Base-by-base conservation (phyloP, 2,329 filamentous ascomycete genomes). In the Thelonectria blattea region DNA sequence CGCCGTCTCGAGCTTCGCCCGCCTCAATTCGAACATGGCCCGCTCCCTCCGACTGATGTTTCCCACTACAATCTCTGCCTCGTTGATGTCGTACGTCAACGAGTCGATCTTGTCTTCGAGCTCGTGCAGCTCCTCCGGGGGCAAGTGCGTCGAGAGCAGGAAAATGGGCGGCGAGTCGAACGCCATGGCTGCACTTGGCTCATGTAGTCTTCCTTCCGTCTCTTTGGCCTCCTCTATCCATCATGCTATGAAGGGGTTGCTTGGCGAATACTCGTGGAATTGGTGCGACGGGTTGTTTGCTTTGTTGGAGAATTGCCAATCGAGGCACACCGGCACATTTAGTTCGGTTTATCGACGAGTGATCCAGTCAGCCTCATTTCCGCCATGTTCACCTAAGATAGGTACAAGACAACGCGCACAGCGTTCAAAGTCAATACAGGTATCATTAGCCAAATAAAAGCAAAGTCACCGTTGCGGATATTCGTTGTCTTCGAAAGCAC, bases 21-120 rank as follows among this genome's bases (percentile, higher is more conserved):
- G 83, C 54, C 91, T 83, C 62, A 98, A 79, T 75, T 98, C 94
- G 68, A 96, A 88, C 48, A 85, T 81, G 1, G 92, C 92, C 17
- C 94, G 84, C 68, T 87, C 84, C 65, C 85, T 88, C 56, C 86
- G 88, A 1, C 82, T 81, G 34, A 96, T 83, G 65, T 88, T 91
- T 2, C 91, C 92, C 30, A 98, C 73, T 2, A 97, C 81, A 3
- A 97, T 75, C 5, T 85, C 81, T 1, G 92, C 92, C 74, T 94
- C 90, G 14, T 81, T 80, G 53, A 90, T 80, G 73, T 94, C 85
- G 60, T 89, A 88, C 0, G 91, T 93, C 54, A 95, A 73, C 0
- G 81, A 83, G 4, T 83, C 79, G 10, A 96, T 84, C 20, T 82
- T 82, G 24, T 87, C 83, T 72, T 93, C 89, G 14, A 92, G 73